Base-by-base conservation (phyloP, 1,284 basidiomycete species). In the Pisolithus thermaeus region DNA sequence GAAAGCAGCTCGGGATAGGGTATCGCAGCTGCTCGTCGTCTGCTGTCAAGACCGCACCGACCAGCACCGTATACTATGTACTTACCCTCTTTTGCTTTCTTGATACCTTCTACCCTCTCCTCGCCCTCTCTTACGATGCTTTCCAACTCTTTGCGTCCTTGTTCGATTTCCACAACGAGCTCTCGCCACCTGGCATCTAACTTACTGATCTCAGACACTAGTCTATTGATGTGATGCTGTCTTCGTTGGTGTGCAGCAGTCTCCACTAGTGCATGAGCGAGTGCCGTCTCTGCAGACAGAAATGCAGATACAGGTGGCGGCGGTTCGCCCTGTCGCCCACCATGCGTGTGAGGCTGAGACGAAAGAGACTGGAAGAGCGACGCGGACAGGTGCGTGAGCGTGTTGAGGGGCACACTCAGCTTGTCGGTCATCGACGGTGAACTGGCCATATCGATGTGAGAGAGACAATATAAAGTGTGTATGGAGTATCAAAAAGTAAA, bases 1-100 rank as follows among this genome's bases (percentile, higher is more conserved):
- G 84, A 78, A 52, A 91, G 75, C 16, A 91, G 73, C 62, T 90
- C 87, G 3, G 86, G 84, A 61, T 90, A 90, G 4, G 87, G 84
- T 54, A 90, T 81, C 14, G 88, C 74, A 20, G 80, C 87, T 90
- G 51, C 27, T 56, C 30, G 52, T 12, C 56, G 16, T 52, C 49
- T 46, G 35, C 36, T 8, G 49, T 25, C 42, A 28, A 54, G 40
- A 45, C 12, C 52, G 50, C 9, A 32, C 28, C 46, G 7, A 32
- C 22, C 22, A 46, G 42, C 22, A 35, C 7, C 20, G 36, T 38
- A 45, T 30, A 3, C 11, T 11, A 3, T 41, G 25, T 45, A 61
- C 73, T 53, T 46, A 88, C 88, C 86, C 66, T 80, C 77, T 62
- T 81, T 83, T 0, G 88, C 87, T 42, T 79, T 74, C 46, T 82